Evolutionary conservation across 306 rosid species (phyloP).

Genomic region (Biancaea sappan): DNA sequence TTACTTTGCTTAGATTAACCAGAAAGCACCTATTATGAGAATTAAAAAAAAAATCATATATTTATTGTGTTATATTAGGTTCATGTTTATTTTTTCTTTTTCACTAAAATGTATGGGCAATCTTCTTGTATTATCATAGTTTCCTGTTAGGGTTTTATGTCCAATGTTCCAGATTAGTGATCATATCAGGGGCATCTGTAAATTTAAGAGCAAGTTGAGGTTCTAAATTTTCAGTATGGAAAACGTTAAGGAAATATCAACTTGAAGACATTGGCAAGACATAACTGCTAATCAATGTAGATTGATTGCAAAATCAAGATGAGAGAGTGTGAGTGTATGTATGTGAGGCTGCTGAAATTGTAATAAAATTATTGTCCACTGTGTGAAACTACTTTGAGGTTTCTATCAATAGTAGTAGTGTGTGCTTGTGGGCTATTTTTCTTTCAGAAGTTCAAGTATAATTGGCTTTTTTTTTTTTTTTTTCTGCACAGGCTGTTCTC

Average conservation of each 20-base stretch:
- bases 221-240: not conserved
- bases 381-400: not conserved
- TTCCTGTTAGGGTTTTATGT: not conserved
- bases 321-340: not conserved
- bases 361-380: not conserved
- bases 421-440: not conserved
- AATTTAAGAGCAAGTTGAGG: not conserved
- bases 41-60: not conserved
- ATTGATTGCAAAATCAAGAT: not conserved
- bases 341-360: conserved; percentile 17
- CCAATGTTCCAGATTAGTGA: not conserved
- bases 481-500: conserved; percentile 76
- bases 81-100: not conserved
- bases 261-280: not conserved
- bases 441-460: not conserved
- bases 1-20: not conserved
- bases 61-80: not conserved
- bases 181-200: not conserved
- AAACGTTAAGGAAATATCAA: not conserved
- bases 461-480: no score
- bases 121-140: not conserved
- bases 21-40: not conserved
- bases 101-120: not conserved
- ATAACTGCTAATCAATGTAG: not conserved
- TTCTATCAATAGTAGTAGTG: not conserved